phyloP scores from a whole-genome alignment of 2,329 filamentous ascomycete species.

The Trichoderma sp. region DNA sequence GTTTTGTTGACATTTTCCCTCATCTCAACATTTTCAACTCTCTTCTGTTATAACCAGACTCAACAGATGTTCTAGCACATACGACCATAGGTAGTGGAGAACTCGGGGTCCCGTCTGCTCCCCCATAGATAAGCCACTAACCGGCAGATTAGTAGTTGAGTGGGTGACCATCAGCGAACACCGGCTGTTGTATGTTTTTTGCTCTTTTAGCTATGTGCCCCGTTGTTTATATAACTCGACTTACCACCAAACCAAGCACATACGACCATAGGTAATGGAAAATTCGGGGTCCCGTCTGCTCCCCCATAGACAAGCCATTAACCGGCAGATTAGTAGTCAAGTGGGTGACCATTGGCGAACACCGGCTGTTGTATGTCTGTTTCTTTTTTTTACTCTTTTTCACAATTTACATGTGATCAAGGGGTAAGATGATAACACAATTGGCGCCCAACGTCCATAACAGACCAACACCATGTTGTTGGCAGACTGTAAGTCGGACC shows the following conservation, averaged over 20 bases:
- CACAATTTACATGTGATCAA: not conserved
- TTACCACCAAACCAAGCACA: not conserved
- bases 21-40: not conserved
- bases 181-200: not conserved
- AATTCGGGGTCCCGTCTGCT: not conserved
- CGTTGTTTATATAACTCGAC: not conserved
- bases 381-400: not conserved
- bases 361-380: conserved; percentile 5
- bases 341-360: conserved; percentile 1
- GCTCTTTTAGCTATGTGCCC: no score
- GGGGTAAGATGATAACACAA: no score
- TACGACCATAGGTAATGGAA: not conserved
- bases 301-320: not conserved
- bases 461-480: no score
- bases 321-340: not conserved
- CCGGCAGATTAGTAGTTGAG: no score
- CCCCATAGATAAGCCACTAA: no score
- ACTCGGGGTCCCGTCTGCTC: not conserved
- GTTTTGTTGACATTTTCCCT: not conserved
- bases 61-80: not conserved
- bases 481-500: no score
- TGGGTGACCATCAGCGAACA: no score
- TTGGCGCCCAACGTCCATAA: no score
- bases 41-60: not conserved
- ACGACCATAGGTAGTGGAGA: conserved; percentile 22